phyloP scores from a whole-genome alignment of 768 basidiomycete genomes.

The Naganishia vishniacii region DNA sequence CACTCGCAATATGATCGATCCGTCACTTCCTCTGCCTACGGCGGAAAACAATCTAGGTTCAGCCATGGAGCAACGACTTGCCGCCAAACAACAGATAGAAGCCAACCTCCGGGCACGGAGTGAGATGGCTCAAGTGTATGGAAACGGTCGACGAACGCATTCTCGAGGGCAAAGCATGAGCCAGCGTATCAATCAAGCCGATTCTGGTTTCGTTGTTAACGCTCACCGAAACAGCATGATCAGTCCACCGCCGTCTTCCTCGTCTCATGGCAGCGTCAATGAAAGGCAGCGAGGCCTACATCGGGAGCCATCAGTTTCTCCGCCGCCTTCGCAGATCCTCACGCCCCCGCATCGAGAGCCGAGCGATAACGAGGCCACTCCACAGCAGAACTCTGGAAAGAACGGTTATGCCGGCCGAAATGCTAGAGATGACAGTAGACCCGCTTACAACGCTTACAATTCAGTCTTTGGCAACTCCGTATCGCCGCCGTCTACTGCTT shows the following conservation, averaged over 20 bases:
- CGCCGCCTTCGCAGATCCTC: slow-evolving; percentile 10
- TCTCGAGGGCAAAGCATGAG: slow-evolving; percentile 12
- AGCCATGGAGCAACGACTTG: slow-evolving; percentile 22
- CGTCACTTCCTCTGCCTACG: slow-evolving; percentile 4
- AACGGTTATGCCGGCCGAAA: background rate
- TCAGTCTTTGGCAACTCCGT: slow-evolving; percentile 5
- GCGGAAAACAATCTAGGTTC: slow-evolving; percentile 11
- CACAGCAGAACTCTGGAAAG: background rate
- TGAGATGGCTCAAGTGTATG: slow-evolving; percentile 1
- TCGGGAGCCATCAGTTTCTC: background rate
- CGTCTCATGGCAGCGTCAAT: slow-evolving; percentile 7
- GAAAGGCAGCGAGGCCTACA: background rate
- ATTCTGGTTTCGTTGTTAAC: background rate
- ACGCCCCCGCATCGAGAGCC: slow-evolving; percentile 16
- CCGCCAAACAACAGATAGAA: slow-evolving; percentile 25
- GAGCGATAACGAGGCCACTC: slow-evolving; percentile 5
- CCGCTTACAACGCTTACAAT: slow-evolving; percentile 8
- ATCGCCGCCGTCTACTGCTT: background rate
- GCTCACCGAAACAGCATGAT: slow-evolving; percentile 1
- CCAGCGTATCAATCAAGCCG: background rate
- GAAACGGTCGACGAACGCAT: background rate
- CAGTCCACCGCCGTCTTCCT: slow-evolving; percentile 13
- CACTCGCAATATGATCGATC: slow-evolving; percentile 1
- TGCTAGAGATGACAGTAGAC: background rate
- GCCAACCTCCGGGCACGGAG: slow-evolving; percentile 17